Conservation (phyloP, 2,329 filamentous ascomycete species). For the Botrytis cinerea region DNA sequence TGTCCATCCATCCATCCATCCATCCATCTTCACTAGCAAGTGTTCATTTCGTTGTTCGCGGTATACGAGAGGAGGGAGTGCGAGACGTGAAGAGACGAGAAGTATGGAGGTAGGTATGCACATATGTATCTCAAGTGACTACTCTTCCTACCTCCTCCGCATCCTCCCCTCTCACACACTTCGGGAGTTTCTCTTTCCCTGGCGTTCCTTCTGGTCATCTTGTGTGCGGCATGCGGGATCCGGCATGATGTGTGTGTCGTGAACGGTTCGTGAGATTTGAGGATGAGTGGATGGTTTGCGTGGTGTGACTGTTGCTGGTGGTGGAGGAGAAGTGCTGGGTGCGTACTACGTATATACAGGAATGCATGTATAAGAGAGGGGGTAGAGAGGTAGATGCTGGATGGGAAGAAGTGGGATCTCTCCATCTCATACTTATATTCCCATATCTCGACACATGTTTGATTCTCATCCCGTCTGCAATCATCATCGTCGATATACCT, state of each 20-base stretch:
- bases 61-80: background rate
- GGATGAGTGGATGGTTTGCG: background rate
- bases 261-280: background rate
- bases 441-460: background rate
- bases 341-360: background rate
- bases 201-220: background rate
- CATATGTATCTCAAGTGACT: background rate
- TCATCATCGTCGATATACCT: background rate
- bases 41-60: background rate
- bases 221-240: background rate
- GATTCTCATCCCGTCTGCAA: too few relatives aligned
- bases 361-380: background rate
- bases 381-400: too few relatives aligned
- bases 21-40: background rate
- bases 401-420: too few relatives aligned
- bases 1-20: background rate
- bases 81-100: background rate
- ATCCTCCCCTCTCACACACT: background rate
- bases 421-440: too few relatives aligned
- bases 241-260: background rate
- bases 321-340: background rate
- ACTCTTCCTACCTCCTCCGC: background rate
- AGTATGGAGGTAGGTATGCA: background rate
- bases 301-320: background rate
- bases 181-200: background rate